Conservation (phyloP, 2,329 filamentous ascomycete species). For the Aspergillus arachidicola region DNA sequence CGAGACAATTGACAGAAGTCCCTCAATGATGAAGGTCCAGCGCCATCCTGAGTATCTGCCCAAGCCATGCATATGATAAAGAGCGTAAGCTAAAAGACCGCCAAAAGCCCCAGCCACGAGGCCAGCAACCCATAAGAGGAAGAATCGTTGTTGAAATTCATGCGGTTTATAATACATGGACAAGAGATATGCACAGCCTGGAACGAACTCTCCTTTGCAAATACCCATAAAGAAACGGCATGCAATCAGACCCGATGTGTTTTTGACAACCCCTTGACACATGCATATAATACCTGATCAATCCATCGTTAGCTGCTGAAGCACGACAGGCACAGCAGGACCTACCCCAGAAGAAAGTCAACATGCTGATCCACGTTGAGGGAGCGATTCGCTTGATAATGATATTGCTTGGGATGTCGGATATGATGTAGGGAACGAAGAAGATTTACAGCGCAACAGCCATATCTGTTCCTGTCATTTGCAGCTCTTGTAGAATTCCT, state of each 20-base stretch:
- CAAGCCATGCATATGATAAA: conserved; percentile 22
- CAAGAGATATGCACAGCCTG: conserved; percentile 26
- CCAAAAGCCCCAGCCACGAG: conserved; percentile 10
- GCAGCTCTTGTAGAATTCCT: no score
- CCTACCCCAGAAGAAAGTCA: conserved; percentile 25
- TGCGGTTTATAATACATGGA: conserved; percentile 40
- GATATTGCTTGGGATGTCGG: no score
- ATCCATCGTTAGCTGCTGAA: not conserved
- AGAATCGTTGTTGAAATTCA: conserved; percentile 42
- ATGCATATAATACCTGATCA: conserved; percentile 26
- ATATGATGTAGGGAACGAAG: no score
- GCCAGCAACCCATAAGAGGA: conserved; percentile 35
- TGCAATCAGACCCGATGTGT: conserved; percentile 30
- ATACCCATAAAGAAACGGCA: conserved; percentile 36
- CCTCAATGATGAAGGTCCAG: conserved; percentile 43
- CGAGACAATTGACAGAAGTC: conserved; percentile 33
- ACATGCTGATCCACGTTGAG: not conserved
- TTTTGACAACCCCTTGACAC: conserved; percentile 35
- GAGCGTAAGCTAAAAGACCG: conserved; percentile 23
- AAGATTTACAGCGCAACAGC: no score
- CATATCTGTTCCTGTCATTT: no score
- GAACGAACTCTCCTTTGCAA: no score
- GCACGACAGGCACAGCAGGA: not conserved
- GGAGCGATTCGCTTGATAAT: no score
- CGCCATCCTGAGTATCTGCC: conserved; percentile 23